phyloP scores from a whole-genome alignment of 148 eudicot genomes.

The Hydrangea macrophylla region DNA sequence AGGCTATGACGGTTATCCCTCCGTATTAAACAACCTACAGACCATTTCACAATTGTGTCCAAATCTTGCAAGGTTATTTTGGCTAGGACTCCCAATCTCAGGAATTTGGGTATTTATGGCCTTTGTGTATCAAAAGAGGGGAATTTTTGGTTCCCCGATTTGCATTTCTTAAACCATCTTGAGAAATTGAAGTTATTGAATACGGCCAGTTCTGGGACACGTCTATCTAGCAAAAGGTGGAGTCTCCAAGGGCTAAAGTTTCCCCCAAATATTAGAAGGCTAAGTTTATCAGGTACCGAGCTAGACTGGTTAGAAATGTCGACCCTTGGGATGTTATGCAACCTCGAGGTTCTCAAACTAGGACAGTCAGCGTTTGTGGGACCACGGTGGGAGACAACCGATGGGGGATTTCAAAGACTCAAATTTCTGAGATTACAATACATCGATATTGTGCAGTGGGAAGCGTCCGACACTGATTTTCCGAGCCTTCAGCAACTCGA shows the following conservation, averaged over 20 bases:
- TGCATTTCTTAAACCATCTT: conserved; percentile 12
- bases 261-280: conserved; percentile 23
- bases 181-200: conserved; percentile 26
- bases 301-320: background rate
- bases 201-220: too few relatives aligned
- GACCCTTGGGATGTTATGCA: too few relatives aligned
- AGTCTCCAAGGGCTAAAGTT: conserved; percentile 20
- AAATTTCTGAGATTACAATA: conserved; percentile 14
- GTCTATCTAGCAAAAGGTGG: too few relatives aligned
- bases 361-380: too few relatives aligned
- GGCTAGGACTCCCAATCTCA: conserved; percentile 16
- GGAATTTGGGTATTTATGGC: conserved; percentile 17
- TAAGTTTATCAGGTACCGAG: conserved; percentile 18
- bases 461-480: conserved; percentile 13
- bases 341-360: conserved; percentile 21
- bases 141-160: too few relatives aligned
- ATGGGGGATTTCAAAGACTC: conserved; percentile 14
- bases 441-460: conserved; percentile 15
- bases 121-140: conserved; percentile 6
- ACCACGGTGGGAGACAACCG: conserved; percentile 9
- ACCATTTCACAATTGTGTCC: conserved; percentile 22
- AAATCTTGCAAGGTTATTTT: conserved; percentile 19
- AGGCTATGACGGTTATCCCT: conserved; percentile 2
- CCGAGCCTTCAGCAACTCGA: conserved; percentile 18
- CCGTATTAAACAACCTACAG: conserved; percentile 13